phyloP scores from a whole-genome alignment of 2,329 filamentous ascomycete species.

The Neospermospora avenae region DNA sequence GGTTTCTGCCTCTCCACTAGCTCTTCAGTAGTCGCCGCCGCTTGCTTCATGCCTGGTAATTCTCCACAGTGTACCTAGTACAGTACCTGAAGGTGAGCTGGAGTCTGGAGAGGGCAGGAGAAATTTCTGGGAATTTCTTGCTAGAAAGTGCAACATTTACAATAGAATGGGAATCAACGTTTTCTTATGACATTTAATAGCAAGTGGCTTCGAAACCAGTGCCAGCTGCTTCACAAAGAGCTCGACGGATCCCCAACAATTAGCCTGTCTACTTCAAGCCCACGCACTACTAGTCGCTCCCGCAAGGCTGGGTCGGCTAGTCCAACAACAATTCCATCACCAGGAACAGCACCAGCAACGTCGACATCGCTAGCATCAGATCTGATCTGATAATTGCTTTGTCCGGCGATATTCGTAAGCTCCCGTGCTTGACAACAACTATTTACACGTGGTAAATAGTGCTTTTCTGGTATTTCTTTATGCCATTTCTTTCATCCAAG shows the following conservation, averaged over 20 bases:
- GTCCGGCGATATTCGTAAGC: neutral
- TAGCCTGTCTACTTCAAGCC: neutral
- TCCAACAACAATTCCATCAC: slow-evolving; percentile 1
- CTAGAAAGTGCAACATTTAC: too few species aligned
- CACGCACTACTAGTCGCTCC: slow-evolving; percentile 19
- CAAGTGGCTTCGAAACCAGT: neutral
- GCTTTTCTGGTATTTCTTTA: neutral
- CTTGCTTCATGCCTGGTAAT: neutral
- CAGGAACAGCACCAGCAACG: slow-evolving; percentile 6
- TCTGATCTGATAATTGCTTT: neutral
- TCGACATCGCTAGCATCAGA: slow-evolving; percentile 8
- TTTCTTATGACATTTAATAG: too few species aligned
- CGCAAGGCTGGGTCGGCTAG: slow-evolving; percentile 29
- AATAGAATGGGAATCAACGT: too few species aligned
- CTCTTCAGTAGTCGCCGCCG: slow-evolving; percentile 1
- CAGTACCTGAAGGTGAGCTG: too few species aligned
- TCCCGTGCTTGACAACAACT: neutral
- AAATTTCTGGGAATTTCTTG: too few species aligned
- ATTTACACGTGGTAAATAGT: neutral
- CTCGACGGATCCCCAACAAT: neutral
- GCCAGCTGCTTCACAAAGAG: neutral
- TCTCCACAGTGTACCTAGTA: neutral
- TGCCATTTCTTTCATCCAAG: slow-evolving; percentile 3
- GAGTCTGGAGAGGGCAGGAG: too few species aligned
- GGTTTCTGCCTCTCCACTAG: neutral